These are phyloP conservation scores for Diaporthe sp. DNA, from an alignment of 2,329 filamentous ascomycete species.

Conservation along the genomic window DNA sequence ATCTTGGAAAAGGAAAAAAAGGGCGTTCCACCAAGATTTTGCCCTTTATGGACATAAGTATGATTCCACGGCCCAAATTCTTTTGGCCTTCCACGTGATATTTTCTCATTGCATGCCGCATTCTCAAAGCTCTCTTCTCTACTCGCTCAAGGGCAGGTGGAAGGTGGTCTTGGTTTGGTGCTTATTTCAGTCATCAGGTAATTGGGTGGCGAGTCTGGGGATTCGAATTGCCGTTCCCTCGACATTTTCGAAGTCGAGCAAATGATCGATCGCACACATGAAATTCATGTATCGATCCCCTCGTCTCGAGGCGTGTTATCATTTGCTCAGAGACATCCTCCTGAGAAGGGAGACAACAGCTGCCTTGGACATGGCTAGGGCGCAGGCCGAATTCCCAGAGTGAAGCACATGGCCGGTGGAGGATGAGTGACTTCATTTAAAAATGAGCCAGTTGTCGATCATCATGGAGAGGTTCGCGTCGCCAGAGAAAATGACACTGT, in stretches of 20 bases:
- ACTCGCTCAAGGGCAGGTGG: not conserved
- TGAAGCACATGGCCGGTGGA: constrained; percentile 9
- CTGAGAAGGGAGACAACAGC: not conserved
- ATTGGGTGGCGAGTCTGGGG: not conserved
- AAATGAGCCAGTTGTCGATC: constrained; percentile 27
- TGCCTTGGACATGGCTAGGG: not conserved
- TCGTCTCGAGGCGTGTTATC: not conserved
- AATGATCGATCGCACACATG: constrained; percentile 4
- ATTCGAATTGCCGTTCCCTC: not conserved
- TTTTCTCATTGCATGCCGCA: not conserved
- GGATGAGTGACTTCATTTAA: not conserved
- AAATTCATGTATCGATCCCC: constrained; percentile 15
- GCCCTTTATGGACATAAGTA: not conserved
- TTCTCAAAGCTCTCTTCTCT: not conserved
- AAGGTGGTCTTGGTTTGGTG: not conserved
- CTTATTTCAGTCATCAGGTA: not conserved
- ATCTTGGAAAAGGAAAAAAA: not conserved
- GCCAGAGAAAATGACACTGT: constrained; percentile 7
- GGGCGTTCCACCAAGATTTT: too few relatives aligned
- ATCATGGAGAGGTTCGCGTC: constrained; percentile 30
- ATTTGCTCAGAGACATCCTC: not conserved
- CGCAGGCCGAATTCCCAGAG: not conserved
- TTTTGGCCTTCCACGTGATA: not conserved
- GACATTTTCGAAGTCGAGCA: not conserved
- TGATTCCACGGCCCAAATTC: not conserved